phyloP scores from a whole-genome alignment of 495 filamentous ascomycete genomes.

The Penicillium antarcticum region DNA sequence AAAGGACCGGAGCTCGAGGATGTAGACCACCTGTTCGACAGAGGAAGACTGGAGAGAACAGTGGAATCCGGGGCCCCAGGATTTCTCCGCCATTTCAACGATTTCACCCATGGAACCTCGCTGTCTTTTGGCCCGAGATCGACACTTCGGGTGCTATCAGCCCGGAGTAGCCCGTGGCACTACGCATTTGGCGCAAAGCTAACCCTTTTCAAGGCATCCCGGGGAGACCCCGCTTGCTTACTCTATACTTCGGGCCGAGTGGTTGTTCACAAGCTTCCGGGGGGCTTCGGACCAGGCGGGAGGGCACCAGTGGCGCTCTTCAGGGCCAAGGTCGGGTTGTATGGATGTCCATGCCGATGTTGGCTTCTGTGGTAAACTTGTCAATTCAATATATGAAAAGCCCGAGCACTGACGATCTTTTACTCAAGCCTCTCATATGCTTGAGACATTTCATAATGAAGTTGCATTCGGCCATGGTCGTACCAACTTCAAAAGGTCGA shows the following conservation, averaged over 20 bases:
- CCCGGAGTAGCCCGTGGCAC: background rate
- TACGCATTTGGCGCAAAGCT: too few species aligned
- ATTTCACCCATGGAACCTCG: background rate
- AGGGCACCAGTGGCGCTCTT: background rate
- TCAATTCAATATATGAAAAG: too few species aligned
- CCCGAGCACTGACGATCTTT: too few species aligned
- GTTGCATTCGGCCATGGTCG: too few species aligned
- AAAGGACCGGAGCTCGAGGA: slow-evolving; percentile 67
- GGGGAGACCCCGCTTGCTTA: background rate
- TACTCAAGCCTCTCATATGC: too few species aligned
- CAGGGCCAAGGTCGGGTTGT: too few species aligned
- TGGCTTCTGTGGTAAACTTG: too few species aligned
- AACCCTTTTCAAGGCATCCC: background rate
- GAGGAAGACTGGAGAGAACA: background rate
- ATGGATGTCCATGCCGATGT: too few species aligned
- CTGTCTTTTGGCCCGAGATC: background rate
- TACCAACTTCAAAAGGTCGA: too few species aligned
- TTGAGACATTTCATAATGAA: too few species aligned
- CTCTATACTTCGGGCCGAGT: background rate
- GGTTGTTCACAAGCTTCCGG: background rate
- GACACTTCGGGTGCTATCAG: background rate
- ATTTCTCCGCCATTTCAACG: background rate
- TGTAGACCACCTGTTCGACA: too few species aligned
- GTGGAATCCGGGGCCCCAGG: slow-evolving; percentile 3
- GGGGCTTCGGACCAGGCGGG: background rate